These are phyloP conservation scores for Annulohypoxylon moriforme DNA, from an alignment of 495 filamentous ascomycete species.

Conservation along the genomic window DNA sequence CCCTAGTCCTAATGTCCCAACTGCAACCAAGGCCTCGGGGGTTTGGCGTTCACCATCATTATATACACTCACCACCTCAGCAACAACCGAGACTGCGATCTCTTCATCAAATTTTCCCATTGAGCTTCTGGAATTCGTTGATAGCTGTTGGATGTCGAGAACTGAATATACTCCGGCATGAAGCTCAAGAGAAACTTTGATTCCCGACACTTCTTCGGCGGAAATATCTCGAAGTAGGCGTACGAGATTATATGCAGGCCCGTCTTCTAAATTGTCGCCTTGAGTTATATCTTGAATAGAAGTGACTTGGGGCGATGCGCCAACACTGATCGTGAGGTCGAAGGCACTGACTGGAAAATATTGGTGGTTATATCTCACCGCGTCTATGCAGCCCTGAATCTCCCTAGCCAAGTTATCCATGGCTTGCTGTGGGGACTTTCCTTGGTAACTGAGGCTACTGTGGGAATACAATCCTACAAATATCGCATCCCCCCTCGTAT, in stretches of 20 bases:
- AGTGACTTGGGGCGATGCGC: constrained; percentile 3
- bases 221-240: not conserved
- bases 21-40: not conserved
- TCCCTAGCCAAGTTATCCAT: not conserved
- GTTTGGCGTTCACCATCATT: not conserved
- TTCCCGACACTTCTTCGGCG: not conserved
- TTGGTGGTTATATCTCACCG: not conserved
- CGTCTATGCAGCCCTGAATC: not conserved
- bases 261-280: not conserved
- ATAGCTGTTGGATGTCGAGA: not conserved
- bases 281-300: not conserved
- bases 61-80: not conserved
- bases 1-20: constrained; percentile 4
- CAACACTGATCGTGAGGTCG: not conserved
- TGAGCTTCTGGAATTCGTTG: not conserved
- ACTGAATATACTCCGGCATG: constrained; percentile 1
- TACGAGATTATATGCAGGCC: not conserved
- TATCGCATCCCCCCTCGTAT: not conserved
- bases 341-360: not conserved
- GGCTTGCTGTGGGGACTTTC: not conserved
- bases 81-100: constrained; percentile 6
- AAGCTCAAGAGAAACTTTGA: not conserved
- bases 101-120: not conserved
- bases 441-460: not conserved
- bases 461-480: constrained; percentile 1